Percentiles rank a stretch among this genome's conserved stretches.
Evolutionary conservation across 352 stramenopile genomes (phyloP).

Genomic region (Thraustochytrium sp.): DNA sequence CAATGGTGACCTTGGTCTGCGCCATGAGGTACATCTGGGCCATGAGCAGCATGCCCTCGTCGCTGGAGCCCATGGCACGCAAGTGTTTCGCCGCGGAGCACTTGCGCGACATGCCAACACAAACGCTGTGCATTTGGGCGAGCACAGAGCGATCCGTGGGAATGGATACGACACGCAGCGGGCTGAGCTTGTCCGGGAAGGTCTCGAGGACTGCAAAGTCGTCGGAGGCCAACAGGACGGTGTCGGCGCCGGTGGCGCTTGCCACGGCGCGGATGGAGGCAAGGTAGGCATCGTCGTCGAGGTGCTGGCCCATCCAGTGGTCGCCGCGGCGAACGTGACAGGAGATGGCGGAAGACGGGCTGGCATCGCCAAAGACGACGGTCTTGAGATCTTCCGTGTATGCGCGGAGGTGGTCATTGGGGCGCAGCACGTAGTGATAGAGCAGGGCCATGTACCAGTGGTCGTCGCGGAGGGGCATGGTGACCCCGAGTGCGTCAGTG

Average conservation of each 20-base stretch:
- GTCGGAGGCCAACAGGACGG: background rate
- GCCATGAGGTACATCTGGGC: constrained; percentile 21
- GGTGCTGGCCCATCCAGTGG: constrained; percentile 37
- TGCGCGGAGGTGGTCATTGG: background rate
- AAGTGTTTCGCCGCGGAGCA: background rate
- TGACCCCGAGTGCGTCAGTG: too few relatives aligned
- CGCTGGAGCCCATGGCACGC: background rate
- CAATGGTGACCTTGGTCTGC: constrained; percentile 27
- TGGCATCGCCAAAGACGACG: background rate
- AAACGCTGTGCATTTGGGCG: background rate
- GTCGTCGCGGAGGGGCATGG: constrained; percentile 2
- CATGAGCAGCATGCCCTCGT: constrained; percentile 30
- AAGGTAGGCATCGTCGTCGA: background rate
- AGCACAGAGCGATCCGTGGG: constrained; percentile 5
- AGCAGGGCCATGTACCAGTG: constrained; percentile 36
- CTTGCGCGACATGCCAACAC: background rate
- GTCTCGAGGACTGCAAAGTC: background rate
- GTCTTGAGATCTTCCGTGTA: background rate
- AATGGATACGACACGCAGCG: background rate
- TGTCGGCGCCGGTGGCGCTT: background rate
- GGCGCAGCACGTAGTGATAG: constrained; percentile 11
- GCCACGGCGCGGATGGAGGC: background rate
- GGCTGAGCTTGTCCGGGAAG: background rate
- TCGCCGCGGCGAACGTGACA: constrained; percentile 24
- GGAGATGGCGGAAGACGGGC: background rate